Evolutionary conservation across 2,329 filamentous ascomycete species (phyloP), one percentile per base, ranked within the genome.

Genomic region (Nannizziopsis arthrosporioides): DNA sequence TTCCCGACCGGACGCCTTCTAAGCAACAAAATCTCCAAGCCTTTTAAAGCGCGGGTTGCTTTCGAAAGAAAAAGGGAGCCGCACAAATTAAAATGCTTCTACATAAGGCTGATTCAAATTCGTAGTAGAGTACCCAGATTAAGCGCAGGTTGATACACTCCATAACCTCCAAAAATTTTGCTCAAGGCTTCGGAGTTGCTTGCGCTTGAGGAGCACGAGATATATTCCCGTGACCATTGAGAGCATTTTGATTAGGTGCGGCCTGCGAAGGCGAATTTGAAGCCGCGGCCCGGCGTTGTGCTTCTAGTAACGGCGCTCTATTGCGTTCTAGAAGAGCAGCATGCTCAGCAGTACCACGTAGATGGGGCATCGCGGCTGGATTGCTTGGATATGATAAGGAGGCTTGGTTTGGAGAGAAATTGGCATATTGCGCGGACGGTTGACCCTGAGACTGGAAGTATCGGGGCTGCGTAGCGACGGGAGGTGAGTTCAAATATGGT

Each of bases 321-420:
- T 63, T 64, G 34, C 63, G 58, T 31, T 67, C 64, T 57, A 67
- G 64, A 39, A 66, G 45, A 2, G 60, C 59, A 17, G 64, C 64
- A 53, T 69, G 66, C 44, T 69, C 66, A 36, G 65, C 61, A 12
- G 64, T 63, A 56, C 58, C 67, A 19, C 67, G 61, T 18, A 63
- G 56, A 54, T 66, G 66, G n/a, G 61, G 59, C 31, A 62, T 57
- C 27, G 60, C 58, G 6, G 46, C 45, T 10, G 63, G 60, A 10
- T 57, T 64, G 46, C 64, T 67, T 17, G 63, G 53, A 44, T 65
- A 66, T 12, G 54, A 50, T 11, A 60, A 53, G 11, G 60, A 57
- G 15, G 58, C 56, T 53, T 64, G 65, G 32, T 58, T 59, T 10
- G 61, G 54, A 22, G 57, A 48, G 39, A 59, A 61, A n/a, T 59